Evolutionary conservation across 1,284 basidiomycete genomes (phyloP), one percentile per base, ranked within the genome.

Genomic region (Cryptococcus neoformans): DNA sequence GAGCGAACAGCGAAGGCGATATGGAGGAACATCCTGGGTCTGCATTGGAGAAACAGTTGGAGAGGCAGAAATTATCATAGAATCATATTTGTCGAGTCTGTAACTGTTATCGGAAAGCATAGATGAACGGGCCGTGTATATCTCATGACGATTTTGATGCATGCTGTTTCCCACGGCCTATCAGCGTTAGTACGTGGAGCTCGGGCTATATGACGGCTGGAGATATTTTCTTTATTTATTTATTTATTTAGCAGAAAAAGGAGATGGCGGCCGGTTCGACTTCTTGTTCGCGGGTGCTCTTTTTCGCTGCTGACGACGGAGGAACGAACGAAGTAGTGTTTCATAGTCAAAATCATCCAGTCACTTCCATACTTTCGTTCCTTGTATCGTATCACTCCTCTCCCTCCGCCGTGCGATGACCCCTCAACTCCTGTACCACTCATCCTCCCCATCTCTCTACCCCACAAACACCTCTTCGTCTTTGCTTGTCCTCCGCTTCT

Each of bases 41-140:
- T 54, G 89, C 90, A 65, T 83, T 95, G 16, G 91, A 94, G 73
- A 84, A 86, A 48, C 89, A 93, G 72, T 80, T 94, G 42, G 89
- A 54, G 21, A 53, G 57, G 47, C 59, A 56, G 21, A 16, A 42
- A 41, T 16, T 42, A 36, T 17, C 17, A 34, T 40, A 37, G 49
- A 17, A 38, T 37, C 12, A 16, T 41, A 16, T 6, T 45, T 2
- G 42, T 41, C 40, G 16, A 16, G 4, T 41, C 12, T 11, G 40
- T 41, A 16, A 9, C 40, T 11, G 16, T 12, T 41, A 41, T 41
- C 6, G 40, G 40, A 41, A 41, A 41, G 40, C 40, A 12, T 6
- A 41, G 40, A 28, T 28, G 28, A 28, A 28, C 4, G 4, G 28
- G 28, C 28, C 4, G 28, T 28, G 28, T 28, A 28, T 28, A 28